phyloP scores from a whole-genome alignment of 2,329 filamentous ascomycete species.

The Chaetothyriales sp. region DNA sequence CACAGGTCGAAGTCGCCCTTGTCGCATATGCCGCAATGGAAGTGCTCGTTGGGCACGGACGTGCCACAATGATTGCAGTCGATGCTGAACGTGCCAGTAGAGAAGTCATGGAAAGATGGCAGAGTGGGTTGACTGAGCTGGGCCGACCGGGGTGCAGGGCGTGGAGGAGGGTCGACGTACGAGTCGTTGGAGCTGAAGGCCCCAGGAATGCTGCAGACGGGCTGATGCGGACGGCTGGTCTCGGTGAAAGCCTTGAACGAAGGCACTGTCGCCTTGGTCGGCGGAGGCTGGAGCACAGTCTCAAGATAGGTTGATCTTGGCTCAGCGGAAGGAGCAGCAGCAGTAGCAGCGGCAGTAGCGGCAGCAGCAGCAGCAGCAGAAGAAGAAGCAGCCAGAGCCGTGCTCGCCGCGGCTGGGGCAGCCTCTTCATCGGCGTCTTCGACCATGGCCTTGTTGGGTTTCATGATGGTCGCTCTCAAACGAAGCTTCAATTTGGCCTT shows the following conservation, averaged over 20 bases:
- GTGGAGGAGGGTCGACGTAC: constrained; percentile 2
- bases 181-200: constrained; percentile 8
- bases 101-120: constrained; percentile 23
- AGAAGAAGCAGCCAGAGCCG: not conserved
- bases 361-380: not conserved
- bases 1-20: constrained; percentile 92
- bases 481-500: constrained; percentile 98
- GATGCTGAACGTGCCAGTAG: constrained; percentile 53
- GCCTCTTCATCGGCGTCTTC: constrained; percentile 7
- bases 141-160: constrained; percentile 2
- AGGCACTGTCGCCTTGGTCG: constrained; percentile 1
- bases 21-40: constrained; percentile 88
- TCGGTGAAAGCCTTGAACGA: constrained; percentile 12
- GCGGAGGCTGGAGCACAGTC: constrained; percentile 24
- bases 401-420: constrained; percentile 8
- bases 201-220: constrained; percentile 13
- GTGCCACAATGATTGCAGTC: constrained; percentile 86
- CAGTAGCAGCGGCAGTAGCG: constrained; percentile 3
- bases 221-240: constrained; percentile 8
- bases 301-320: constrained; percentile 29
- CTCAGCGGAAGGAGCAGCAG: constrained; percentile 6
- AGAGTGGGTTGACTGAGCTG: constrained; percentile 22
- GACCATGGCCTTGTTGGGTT: constrained; percentile 9
- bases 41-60: constrained; percentile 69
- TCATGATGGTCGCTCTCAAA: constrained; percentile 52